Base-by-base conservation (phyloP, 2,329 filamentous ascomycete genomes). In the Stylonectria norvegica region DNA sequence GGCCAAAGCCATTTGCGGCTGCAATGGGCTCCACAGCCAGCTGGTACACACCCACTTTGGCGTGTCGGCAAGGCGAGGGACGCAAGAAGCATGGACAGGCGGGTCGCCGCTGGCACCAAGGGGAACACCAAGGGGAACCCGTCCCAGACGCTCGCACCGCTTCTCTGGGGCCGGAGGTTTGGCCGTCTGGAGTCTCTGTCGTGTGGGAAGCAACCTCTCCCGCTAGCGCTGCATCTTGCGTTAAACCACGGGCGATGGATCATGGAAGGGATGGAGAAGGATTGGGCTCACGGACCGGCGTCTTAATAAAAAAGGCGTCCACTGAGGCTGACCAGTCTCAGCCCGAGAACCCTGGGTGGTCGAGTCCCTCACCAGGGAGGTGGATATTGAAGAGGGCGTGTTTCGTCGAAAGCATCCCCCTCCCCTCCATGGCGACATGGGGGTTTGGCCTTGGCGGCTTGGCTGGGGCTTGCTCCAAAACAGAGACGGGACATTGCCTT, bases 231-330 rank as follows among this genome's bases (percentile, higher is more conserved):
- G 52, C 48, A 38, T 45, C 41, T 51, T 43, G 45, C 45, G 46
- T 48, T 40, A 38, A 48, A 48, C 45, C 42, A n/a, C 27, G n/a
- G 14, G 16, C 31, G 19, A 38, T 45, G 35, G 34, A 34, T 20
- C 23, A 52, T 59, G 43, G 58, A 61, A 59, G 55, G 49, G 60
- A 58, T 54, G 52, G 51, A 57, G 57, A 58, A 61, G 48, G 42
- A 45, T 53, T 53, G 28, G 34, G 38, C 23, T 25, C 45, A 57
- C 52, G 55, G 52, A 35, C 27, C 40, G 58, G 58, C 36, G 58
- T 58, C 34, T 19, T 29, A 28, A 34, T 55, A 60, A 39, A 34
- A 20, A 15, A 15, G 27, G 29, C 19, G 9, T 11, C 14, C 15
- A 20, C 33, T 15, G 34, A 34, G 7, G 15, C 14, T 38, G 39